phyloP scores from a whole-genome alignment of 371 early-diverging fungal species.

The Coemansia sp. region DNA sequence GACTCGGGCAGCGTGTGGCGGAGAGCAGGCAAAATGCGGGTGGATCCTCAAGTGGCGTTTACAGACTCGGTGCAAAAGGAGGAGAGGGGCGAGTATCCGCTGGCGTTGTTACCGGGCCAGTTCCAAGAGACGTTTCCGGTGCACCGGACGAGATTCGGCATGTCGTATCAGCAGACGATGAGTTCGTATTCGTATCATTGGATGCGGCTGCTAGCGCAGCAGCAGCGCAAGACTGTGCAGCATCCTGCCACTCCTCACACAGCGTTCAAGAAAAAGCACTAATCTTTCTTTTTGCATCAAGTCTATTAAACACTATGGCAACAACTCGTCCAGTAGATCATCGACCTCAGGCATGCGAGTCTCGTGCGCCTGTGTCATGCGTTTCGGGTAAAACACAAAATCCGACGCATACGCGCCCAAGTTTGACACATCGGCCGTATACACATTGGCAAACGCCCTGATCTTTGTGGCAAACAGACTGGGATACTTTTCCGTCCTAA shows the following conservation, averaged over 20 bases:
- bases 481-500: constrained; percentile 65
- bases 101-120: constrained; percentile 48
- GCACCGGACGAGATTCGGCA: constrained; percentile 39
- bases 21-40: neutral
- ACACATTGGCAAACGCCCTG: constrained; percentile 54
- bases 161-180: constrained; percentile 30
- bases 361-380: constrained; percentile 66
- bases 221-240: constrained; percentile 4
- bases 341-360: constrained; percentile 44
- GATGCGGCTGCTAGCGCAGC: constrained; percentile 19
- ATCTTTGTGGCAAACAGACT: constrained; percentile 69
- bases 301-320: neutral
- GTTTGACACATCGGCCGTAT: constrained; percentile 63
- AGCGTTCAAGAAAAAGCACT: neutral
- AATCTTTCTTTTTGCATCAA: neutral
- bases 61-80: neutral
- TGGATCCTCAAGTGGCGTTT: constrained; percentile 28
- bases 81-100: constrained; percentile 19
- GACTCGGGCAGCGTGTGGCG: constrained; percentile 1
- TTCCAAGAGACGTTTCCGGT: constrained; percentile 39
- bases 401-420: constrained; percentile 59
- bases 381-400: constrained; percentile 66
- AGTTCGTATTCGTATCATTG: constrained; percentile 34
- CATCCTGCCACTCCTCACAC: neutral
- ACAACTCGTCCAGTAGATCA: constrained; percentile 37